phyloP scores from a whole-genome alignment of 192 early-diverging fungal genomes.

The Entophlyctis helioformis region DNA sequence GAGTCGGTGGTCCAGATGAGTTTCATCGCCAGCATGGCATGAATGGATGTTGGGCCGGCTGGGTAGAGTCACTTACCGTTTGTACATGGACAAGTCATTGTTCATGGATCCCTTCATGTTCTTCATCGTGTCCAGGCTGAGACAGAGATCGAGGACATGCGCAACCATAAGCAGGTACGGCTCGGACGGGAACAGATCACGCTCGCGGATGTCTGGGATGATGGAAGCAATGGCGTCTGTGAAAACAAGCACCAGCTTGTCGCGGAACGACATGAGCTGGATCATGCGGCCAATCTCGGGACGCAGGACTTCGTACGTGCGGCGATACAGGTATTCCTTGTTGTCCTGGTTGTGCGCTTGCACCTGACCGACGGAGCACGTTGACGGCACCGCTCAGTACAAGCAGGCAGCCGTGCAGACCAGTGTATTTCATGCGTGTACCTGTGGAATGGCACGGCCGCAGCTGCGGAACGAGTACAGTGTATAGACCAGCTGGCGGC shows the following conservation, averaged over 20 bases:
- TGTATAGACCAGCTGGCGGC: constrained; percentile 16
- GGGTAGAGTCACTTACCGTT: constrained; percentile 21
- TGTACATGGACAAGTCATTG: constrained; percentile 46
- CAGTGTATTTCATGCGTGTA: constrained; percentile 1
- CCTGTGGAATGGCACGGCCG: constrained; percentile 30
- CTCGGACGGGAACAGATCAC: constrained; percentile 20
- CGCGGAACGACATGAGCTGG: constrained; percentile 30
- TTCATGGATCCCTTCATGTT: constrained; percentile 39
- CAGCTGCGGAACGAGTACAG: constrained; percentile 32
- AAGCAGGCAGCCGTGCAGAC: no score
- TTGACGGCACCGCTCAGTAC: no score
- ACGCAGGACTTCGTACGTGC: constrained; percentile 20
- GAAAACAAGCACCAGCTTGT: constrained; percentile 11
- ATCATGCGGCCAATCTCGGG: constrained; percentile 30
- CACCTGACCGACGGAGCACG: constrained; percentile 1
- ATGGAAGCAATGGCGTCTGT: constrained; percentile 18
- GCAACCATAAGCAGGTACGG: constrained; percentile 22
- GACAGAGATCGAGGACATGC: constrained; percentile 23
- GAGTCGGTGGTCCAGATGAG: no score
- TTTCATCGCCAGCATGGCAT: no score
- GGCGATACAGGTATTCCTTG: constrained; percentile 11
- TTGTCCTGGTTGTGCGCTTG: constrained; percentile 19
- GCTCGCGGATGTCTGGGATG: constrained; percentile 17
- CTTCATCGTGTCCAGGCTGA: constrained; percentile 38
- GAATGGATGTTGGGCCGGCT: no score